Evolutionary conservation across 2,329 filamentous ascomycete species (phyloP), one percentile per base, ranked within the genome.

Genomic region (Beauveria asiatica): DNA sequence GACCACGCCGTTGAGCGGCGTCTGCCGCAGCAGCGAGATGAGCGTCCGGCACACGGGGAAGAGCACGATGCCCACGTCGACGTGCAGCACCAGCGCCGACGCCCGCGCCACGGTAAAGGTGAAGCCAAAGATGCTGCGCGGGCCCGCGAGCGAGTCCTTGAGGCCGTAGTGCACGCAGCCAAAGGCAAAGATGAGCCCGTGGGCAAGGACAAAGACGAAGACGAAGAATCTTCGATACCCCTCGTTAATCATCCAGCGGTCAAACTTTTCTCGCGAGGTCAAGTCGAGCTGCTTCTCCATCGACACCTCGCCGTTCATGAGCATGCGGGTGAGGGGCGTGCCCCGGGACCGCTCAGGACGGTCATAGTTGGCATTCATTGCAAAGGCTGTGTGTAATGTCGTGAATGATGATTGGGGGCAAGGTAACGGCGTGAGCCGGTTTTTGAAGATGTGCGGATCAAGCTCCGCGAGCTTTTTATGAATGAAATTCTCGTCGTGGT

Each of bases 221-320:
- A 93, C 88, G 68, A 92, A 90, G 67, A 93, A 80, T 83, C 88
- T 80, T 70, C 88, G 82, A 72, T 91, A 92, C 62, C 90, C 90
- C 71, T 93, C 90, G 71, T 93, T 93, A 63, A 93, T 87, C 89
- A 94, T 92, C 90, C 90, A 94, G 65, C 86, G 80, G 72, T 92
- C 87, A 69, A 93, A 88, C 70, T 83, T 88, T 72, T 93, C 88
- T 69, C 83, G 82, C 64, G 83, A 73, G 25, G 83, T 84, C 66
- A 93, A 76, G 60, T 86, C 81, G 70, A 85, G 85, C 65, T 88
- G 85, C 68, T 78, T 82, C 70, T 91, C 87, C 68, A 86, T 85
- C 59, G 85, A 90, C 83, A 92, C 88, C 76, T 92, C 88, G 54
- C 89, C 89, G 60, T 89, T 91, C 71, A 92, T 82, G 70, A 94